Evolutionary conservation across 75 land plant genomes (phyloP).

Genomic region (Cryptomeria japonica): DNA sequence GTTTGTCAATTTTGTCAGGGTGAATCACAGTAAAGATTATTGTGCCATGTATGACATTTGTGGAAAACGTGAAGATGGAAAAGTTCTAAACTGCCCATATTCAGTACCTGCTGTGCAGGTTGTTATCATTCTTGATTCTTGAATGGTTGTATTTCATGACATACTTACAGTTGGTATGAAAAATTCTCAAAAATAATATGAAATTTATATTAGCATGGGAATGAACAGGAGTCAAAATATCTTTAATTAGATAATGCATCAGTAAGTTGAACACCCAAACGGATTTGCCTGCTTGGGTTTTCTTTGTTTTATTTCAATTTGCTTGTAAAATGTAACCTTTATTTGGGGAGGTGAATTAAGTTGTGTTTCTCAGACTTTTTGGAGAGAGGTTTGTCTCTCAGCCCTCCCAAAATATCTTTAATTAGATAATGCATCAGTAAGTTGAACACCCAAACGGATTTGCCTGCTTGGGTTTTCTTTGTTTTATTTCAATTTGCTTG

Average conservation of each 20-base stretch:
- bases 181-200: neutral
- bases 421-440: neutral
- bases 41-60: conserved; percentile 96
- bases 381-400: too few species aligned
- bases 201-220: neutral
- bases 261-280: neutral
- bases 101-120: conserved; percentile 78
- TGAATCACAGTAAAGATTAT: conserved; percentile 46
- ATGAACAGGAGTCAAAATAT: neutral
- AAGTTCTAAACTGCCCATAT: conserved; percentile 75
- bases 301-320: neutral
- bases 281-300: too few species aligned
- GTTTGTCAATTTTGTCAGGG: conserved; percentile 18
- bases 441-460: neutral
- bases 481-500: neutral
- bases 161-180: neutral
- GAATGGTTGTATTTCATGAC: neutral
- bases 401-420: neutral
- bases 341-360: neutral
- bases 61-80: conserved; percentile 75
- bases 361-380: too few species aligned
- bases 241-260: neutral
- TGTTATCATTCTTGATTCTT: conserved; percentile 6
- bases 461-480: too few species aligned
- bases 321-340: neutral